Conservation (phyloP, 1,284 basidiomycete genomes). For the Erythrobasidium hasegawianum region DNA sequence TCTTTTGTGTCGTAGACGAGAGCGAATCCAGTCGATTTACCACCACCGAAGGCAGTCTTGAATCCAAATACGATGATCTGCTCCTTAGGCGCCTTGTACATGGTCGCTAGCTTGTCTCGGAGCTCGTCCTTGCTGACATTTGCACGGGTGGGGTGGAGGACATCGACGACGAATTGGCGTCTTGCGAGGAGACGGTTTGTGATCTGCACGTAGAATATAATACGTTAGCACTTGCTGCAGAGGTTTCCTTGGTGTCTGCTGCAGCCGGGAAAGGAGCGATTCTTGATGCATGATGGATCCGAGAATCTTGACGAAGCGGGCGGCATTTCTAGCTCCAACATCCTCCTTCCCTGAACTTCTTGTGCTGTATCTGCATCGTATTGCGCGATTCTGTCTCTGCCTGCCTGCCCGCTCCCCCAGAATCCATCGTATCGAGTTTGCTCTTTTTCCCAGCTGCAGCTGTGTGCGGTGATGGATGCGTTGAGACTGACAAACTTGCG, state of each 20-base stretch:
- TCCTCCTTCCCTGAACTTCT: no score
- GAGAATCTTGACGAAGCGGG: no score
- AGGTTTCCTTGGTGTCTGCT: no score
- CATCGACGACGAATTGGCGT: constrained; percentile 60
- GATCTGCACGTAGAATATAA: constrained; percentile 49
- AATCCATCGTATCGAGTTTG: not conserved
- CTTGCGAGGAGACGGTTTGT: constrained; percentile 97
- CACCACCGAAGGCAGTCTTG: constrained; percentile 95
- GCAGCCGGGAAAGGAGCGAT: no score
- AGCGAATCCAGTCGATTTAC: constrained; percentile 93
- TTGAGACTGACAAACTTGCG: constrained; percentile 78
- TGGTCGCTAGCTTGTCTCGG: constrained; percentile 79
- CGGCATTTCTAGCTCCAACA: no score
- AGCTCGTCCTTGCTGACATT: constrained; percentile 94
- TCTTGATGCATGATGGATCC: no score
- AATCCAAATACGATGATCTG: constrained; percentile 60
- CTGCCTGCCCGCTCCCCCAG: not conserved
- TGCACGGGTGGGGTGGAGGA: constrained; percentile 91
- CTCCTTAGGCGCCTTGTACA: constrained; percentile 64
- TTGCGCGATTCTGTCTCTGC: not conserved
- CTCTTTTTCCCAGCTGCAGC: no score
- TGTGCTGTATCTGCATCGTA: no score
- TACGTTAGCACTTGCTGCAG: not conserved
- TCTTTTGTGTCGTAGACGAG: constrained; percentile 97
- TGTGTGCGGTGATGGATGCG: no score